Percentiles rank a stretch among this genome's conserved stretches.
Conservation (phyloP, 1,284 basidiomycete genomes). For the Xerocomus alliaceus region DNA sequence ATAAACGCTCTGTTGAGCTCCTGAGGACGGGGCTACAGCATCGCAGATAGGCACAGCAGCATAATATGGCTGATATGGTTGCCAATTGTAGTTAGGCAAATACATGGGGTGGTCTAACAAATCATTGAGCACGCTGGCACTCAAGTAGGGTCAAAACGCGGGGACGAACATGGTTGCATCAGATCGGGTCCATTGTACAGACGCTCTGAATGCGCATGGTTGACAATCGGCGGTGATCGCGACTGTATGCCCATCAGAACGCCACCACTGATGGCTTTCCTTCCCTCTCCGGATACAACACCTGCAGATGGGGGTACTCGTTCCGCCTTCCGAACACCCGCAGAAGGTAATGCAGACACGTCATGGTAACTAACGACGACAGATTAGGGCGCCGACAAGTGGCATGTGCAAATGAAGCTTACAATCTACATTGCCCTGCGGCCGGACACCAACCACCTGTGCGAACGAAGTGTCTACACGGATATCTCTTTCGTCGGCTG, state of each 20-base stretch:
- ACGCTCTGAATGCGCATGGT: slow-evolving; percentile 17
- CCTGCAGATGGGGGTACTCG: slow-evolving; percentile 1
- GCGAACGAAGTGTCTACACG: slow-evolving; percentile 52
- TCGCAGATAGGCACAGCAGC: slow-evolving; percentile 24
- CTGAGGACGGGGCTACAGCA: not conserved
- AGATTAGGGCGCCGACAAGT: slow-evolving; percentile 3
- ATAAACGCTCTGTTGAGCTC: slow-evolving; percentile 9
- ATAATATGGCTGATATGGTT: slow-evolving; percentile 39
- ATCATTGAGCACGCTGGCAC: not conserved
- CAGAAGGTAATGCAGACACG: slow-evolving; percentile 16
- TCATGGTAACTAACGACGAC: slow-evolving; percentile 49
- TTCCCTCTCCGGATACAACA: slow-evolving; percentile 10
- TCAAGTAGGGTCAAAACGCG: not conserved
- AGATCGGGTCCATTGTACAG: slow-evolving; percentile 46
- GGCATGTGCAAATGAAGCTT: slow-evolving; percentile 26
- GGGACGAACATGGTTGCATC: slow-evolving; percentile 39
- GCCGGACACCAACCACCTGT: slow-evolving; percentile 54
- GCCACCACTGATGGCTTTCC: slow-evolving; percentile 33
- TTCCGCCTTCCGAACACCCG: slow-evolving; percentile 3
- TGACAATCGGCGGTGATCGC: slow-evolving; percentile 21
- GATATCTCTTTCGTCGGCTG: slow-evolving; percentile 42
- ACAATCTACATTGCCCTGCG: slow-evolving; percentile 55
- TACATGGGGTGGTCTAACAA: slow-evolving; percentile 18
- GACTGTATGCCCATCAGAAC: slow-evolving; percentile 28
- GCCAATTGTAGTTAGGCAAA: slow-evolving; percentile 25